These are phyloP conservation scores for Ciborinia camelliae DNA, from an alignment of 2,329 filamentous ascomycete genomes.

Conservation along the genomic window DNA sequence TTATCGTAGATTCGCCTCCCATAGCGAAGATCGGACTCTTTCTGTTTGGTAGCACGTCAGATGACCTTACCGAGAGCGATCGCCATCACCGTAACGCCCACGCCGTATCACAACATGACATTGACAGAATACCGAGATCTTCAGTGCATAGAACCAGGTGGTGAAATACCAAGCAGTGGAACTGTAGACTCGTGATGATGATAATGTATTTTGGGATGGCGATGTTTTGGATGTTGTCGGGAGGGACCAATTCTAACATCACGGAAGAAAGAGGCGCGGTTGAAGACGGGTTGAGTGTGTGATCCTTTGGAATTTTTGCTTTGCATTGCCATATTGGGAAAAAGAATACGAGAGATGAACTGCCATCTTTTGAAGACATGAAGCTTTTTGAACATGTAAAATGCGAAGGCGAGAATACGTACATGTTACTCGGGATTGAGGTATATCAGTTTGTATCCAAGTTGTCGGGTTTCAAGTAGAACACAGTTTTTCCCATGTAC, in stretches of 20 bases:
- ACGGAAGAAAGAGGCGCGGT: not conserved
- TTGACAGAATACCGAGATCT: not conserved
- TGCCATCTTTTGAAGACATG: not conserved
- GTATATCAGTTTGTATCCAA: not conserved
- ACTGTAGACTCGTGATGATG: not conserved
- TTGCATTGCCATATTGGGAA: not conserved
- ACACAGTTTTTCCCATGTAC: not conserved
- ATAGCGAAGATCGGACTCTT: not conserved
- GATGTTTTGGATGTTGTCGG: not conserved
- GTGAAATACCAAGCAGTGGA: not conserved
- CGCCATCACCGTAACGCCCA: not conserved
- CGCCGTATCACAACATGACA: not conserved
- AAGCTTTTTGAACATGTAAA: not conserved
- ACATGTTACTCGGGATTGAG: not conserved
- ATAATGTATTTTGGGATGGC: not conserved
- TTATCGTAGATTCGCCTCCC: not conserved
- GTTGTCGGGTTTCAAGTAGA: not conserved
- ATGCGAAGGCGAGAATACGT: not conserved
- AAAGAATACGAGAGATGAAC: not conserved
- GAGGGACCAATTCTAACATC: not conserved
- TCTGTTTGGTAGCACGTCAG: not conserved
- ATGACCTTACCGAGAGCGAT: not conserved
- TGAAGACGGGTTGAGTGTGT: not conserved
- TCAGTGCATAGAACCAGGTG: not conserved
- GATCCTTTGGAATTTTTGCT: not conserved